Percentiles rank a stretch among this genome's conserved stretches.
phyloP scores from a whole-genome alignment of 345 rosid species.

The Trapa bicornis region DNA sequence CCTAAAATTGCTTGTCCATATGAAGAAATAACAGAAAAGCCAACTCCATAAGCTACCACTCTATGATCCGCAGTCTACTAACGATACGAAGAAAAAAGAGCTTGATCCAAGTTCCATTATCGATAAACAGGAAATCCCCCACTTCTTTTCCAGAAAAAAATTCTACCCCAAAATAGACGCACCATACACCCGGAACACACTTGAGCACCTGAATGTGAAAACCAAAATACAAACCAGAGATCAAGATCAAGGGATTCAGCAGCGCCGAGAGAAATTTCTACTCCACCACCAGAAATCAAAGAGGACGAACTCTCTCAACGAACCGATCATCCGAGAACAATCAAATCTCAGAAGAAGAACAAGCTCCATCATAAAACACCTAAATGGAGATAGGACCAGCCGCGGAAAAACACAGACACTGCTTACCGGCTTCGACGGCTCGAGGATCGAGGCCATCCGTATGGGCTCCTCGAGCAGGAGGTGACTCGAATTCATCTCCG shows the following conservation, averaged over 20 bases:
- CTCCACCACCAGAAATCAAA: background rate
- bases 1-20: background rate
- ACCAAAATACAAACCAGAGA: background rate
- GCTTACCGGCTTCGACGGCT: conserved; percentile 49
- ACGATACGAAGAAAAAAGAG: too few species aligned
- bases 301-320: background rate
- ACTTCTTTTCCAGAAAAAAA: background rate
- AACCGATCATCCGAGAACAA: background rate
- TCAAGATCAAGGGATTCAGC: background rate
- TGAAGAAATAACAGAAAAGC: background rate
- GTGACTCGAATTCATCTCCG: conserved; percentile 26
- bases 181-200: background rate
- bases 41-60: background rate
- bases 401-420: background rate
- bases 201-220: background rate
- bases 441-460: conserved; percentile 53
- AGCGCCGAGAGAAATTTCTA: background rate
- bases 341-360: background rate
- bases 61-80: background rate
- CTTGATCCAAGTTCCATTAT: too few species aligned
- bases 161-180: background rate
- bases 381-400: background rate
- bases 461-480: conserved; percentile 52
- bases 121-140: background rate
- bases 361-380: background rate